Evolutionary conservation across 257 asterid species (phyloP), one percentile per base, ranked within the genome.

Genomic region (Anisodus tanguticus): DNA sequence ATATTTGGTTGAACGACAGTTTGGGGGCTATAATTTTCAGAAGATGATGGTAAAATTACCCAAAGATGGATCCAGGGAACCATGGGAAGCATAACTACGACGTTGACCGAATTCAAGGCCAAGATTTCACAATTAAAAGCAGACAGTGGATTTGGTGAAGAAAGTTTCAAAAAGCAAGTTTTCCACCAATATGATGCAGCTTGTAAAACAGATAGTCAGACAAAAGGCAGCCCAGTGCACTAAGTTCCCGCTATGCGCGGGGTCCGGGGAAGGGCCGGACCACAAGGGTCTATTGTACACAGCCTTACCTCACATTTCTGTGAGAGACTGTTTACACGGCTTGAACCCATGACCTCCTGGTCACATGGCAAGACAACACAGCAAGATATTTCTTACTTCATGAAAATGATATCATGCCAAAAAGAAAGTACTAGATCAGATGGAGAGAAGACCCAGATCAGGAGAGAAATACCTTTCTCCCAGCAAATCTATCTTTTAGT

Each of bases 401-500:
- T 77, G 82, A 77, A 77, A 77, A 35, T 51, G 81, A 51, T 54
- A 77, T 77, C 64, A 77, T 77, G 15, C 47, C 31, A 77, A 53
- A 54, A 74, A 53, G 9, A 19, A 26, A 53, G 35, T 31, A 53
- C 49, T 31, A 31, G 82, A 26, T 16, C 31, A 53, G 82, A 51
- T 54, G 19, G 69, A 82, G 74, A 63, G 79, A 49, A 53, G 63
- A 49, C 51, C 17, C 47, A 83, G 35, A 31, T 31, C 35, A 1
- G 78, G 72, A 87, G 84, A 84, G 78, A 80, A 80, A 66, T 83
- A 95, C 98, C 97, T 93, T 93, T 90, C 98, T 90, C 87, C 98
- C 98, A 63, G 93, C 82, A 91, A 95, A 95, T 87, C 98, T 89
- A 69, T 92, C 93, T 89, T 93, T 89, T 66, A 95, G 76, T 74